Percentiles rank a stretch among this genome's conserved stretches.
These are phyloP conservation scores for Wickerhamiella domercqiae DNA, from an alignment of 805 yeast genomes.

Conservation along the genomic window DNA sequence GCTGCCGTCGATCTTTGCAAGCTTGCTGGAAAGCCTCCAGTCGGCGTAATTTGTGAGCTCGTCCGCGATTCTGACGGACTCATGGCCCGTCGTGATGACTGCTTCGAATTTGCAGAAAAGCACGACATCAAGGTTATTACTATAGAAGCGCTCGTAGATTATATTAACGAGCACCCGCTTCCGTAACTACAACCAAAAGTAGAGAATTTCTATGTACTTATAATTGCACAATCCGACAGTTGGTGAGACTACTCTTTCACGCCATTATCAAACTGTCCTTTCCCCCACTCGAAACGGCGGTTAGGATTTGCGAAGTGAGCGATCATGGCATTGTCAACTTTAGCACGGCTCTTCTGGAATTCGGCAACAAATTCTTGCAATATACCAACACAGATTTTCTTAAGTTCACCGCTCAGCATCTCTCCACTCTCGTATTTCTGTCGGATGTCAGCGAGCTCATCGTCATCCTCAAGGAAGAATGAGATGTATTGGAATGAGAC, in stretches of 20 bases:
- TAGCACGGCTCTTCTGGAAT: constrained; percentile 67
- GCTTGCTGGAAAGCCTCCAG: constrained; percentile 66
- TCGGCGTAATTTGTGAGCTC: constrained; percentile 84
- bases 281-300: constrained; percentile 64
- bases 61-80: constrained; percentile 86
- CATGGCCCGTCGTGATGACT: constrained; percentile 89
- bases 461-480: constrained; percentile 84
- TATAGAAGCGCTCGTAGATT: constrained; percentile 54
- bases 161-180: constrained; percentile 23
- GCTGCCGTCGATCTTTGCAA: constrained; percentile 82
- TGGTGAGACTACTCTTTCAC: not conserved
- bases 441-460: constrained; percentile 44
- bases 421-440: constrained; percentile 64
- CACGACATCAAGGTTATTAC: constrained; percentile 57
- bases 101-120: constrained; percentile 49
- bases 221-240: not conserved
- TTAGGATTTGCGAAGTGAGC: constrained; percentile 50
- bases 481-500: constrained; percentile 87
- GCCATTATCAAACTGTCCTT: constrained; percentile 35
- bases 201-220: not conserved
- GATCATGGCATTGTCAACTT: constrained; percentile 45
- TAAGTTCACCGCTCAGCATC: constrained; percentile 82
- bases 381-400: constrained; percentile 66
- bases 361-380: constrained; percentile 63
- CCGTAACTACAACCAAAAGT: not conserved